phyloP scores from a whole-genome alignment of 495 filamentous ascomycete genomes.

The Amorphotheca resinae region DNA sequence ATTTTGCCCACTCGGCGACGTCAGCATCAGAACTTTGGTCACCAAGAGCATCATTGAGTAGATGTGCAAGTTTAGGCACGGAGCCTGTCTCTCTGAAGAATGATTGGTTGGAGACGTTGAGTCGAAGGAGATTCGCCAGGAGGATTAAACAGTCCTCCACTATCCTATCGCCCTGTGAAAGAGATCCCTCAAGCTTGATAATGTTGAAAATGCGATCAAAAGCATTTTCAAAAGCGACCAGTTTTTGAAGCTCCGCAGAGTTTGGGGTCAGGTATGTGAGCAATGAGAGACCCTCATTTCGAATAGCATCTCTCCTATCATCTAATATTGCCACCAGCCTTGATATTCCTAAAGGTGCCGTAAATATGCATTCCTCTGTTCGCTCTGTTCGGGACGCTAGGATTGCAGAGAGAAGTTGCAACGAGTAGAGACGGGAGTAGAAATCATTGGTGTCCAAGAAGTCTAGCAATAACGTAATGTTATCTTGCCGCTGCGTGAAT shows the following conservation, averaged over 20 bases:
- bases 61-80: constrained; percentile 55
- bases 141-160: constrained; percentile 93
- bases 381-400: constrained; percentile 76
- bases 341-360: constrained; percentile 76
- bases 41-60: constrained; percentile 52
- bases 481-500: constrained; percentile 97
- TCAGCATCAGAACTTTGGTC: constrained; percentile 45
- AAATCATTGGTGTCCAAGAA: constrained; percentile 76
- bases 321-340: constrained; percentile 73
- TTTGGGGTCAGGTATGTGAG: constrained; percentile 39
- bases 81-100: constrained; percentile 87
- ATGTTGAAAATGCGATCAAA: constrained; percentile 79
- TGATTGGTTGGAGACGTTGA: constrained; percentile 87
- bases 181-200: constrained; percentile 66
- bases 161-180: constrained; percentile 76
- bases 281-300: constrained; percentile 53
- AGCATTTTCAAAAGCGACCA: constrained; percentile 87
- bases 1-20: constrained; percentile 56
- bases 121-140: constrained; percentile 76
- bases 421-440: constrained; percentile 83
- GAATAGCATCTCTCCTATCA: constrained; percentile 76
- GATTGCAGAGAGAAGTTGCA: constrained; percentile 83
- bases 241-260: constrained; percentile 65
- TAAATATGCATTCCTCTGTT: constrained; percentile 91
- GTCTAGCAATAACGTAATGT: constrained; percentile 82